Percentiles rank a stretch among this genome's conserved stretches.
phyloP scores from a whole-genome alignment of 768 basidiomycete genomes.

The Russula vinacea region DNA sequence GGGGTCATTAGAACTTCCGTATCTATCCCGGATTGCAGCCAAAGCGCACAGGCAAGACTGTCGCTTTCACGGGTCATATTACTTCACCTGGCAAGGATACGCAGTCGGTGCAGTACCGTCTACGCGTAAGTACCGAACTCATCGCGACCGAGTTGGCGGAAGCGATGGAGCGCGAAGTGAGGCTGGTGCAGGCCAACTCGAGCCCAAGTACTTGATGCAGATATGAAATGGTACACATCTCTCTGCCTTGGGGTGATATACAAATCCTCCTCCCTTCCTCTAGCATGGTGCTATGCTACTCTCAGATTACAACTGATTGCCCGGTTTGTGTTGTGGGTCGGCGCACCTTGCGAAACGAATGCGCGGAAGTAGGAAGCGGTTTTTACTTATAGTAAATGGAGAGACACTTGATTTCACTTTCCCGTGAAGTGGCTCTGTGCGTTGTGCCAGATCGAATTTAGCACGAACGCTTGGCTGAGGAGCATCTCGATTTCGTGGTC shows the following conservation, averaged over 20 bases:
- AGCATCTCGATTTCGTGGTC: conserved; percentile 96
- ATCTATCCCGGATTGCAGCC: conserved; percentile 58
- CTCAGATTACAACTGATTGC: conserved; percentile 7
- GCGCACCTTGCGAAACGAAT: background rate
- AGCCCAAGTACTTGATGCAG: conserved; percentile 31
- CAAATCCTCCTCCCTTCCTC: background rate
- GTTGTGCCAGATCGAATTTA: conserved; percentile 90
- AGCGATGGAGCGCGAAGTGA: conserved; percentile 61
- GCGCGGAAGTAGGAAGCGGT: conserved; percentile 5
- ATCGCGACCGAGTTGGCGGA: conserved; percentile 56
- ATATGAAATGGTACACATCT: conserved; percentile 29
- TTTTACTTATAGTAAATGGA: background rate
- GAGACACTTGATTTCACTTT: conserved; percentile 38
- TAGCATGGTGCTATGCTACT: conserved; percentile 1
- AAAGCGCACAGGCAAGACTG: conserved; percentile 47
- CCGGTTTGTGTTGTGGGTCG: conserved; percentile 1
- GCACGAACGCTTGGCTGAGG: conserved; percentile 92
- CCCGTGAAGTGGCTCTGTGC: conserved; percentile 81
- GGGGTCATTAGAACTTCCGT: conserved; percentile 61
- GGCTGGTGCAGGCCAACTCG: conserved; percentile 42
- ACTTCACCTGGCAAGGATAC: conserved; percentile 37
- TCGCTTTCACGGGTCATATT: conserved; percentile 72
- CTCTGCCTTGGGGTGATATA: conserved; percentile 19
- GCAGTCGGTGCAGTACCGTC: conserved; percentile 54
- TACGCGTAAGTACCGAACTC: conserved; percentile 59